A percentile compares a stretch with the other conserved stretches of the same genome.
phyloP scores from a whole-genome alignment of 164 flowering plant genomes.

The Tetracentron sinense region DNA sequence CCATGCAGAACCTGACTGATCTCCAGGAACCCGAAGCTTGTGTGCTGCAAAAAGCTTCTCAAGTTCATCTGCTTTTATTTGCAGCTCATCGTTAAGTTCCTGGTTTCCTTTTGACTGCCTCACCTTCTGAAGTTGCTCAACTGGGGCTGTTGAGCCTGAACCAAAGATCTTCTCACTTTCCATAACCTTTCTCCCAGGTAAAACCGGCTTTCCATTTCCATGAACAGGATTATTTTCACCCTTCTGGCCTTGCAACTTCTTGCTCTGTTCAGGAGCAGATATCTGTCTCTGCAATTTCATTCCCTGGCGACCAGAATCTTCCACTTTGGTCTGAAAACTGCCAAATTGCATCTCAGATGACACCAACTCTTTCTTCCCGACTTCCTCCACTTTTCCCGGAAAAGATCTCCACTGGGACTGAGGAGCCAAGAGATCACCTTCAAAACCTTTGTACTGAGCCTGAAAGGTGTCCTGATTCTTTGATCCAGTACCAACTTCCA shows the following conservation, averaged over 20 bases:
- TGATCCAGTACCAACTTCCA: constrained; percentile 34
- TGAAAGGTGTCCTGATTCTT: constrained; percentile 26
- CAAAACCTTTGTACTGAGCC: constrained; percentile 22
- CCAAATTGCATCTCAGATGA: constrained; percentile 23
- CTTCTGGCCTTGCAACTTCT: constrained; percentile 34
- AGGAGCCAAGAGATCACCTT: constrained; percentile 27
- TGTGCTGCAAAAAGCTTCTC: constrained; percentile 98
- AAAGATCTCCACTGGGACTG: constrained; percentile 26
- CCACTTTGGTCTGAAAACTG: constrained; percentile 23
- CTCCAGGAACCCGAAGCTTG: constrained; percentile 78
- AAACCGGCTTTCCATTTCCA: constrained; percentile 26
- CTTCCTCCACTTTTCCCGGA: constrained; percentile 29
- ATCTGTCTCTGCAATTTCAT: constrained; percentile 47
- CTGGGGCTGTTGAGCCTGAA: constrained; percentile 19
- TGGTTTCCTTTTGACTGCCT: constrained; percentile 79
- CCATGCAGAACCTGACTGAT: constrained; percentile 52
- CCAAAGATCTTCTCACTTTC: constrained; percentile 34
- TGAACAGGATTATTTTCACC: constrained; percentile 23
- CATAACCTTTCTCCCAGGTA: constrained; percentile 20
- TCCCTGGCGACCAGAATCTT: constrained; percentile 36
- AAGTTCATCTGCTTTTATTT: constrained; percentile 89
- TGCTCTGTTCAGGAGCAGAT: constrained; percentile 38
- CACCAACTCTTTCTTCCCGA: no score
- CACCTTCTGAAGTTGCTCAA: constrained; percentile 60
- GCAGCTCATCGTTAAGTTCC: constrained; percentile 83